A percentile compares a stretch with the other conserved stretches of the same genome.
Conservation (phyloP, 495 filamentous ascomycete species). For the Ascobolus immersus region DNA sequence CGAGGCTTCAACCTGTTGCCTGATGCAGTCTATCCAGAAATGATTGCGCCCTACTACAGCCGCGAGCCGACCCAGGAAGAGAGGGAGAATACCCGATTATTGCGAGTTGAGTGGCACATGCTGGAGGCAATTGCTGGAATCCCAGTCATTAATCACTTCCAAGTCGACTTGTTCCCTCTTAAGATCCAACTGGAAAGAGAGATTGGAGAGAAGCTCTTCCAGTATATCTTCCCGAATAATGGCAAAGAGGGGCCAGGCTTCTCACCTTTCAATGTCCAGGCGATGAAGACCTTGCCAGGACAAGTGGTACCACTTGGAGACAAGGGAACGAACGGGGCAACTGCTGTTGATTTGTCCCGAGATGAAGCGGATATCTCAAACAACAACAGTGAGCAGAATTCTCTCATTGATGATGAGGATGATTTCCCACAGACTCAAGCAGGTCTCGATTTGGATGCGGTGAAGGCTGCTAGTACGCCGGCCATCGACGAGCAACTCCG, state of each 20-base stretch:
- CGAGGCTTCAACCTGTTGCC: conserved; percentile 70
- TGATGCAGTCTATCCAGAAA: conserved; percentile 79
- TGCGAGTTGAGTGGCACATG: conserved; percentile 89
- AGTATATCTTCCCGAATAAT: conserved; percentile 85
- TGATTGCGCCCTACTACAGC: conserved; percentile 71
- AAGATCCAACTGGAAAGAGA: conserved; percentile 86
- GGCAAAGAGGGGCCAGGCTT: conserved; percentile 33
- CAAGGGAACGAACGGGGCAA: too few relatives aligned
- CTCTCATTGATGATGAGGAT: too few relatives aligned
- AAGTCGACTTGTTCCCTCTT: conserved; percentile 77
- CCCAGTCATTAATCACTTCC: conserved; percentile 89
- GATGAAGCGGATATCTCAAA: too few relatives aligned
- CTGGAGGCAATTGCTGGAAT: conserved; percentile 94
- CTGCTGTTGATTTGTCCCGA: too few relatives aligned
- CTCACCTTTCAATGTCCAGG: conserved; percentile 63
- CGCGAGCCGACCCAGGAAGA: conserved; percentile 17
- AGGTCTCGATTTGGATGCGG: too few relatives aligned
- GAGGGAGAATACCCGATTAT: conserved; percentile 36
- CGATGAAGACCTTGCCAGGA: conserved; percentile 46
- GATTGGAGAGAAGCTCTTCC: conserved; percentile 78
- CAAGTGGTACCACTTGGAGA: too few relatives aligned
- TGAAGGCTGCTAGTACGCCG: too few relatives aligned
- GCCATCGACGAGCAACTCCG: conserved; percentile 9
- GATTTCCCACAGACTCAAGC: too few relatives aligned
- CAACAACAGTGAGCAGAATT: too few relatives aligned